Conservation (phyloP, 306 rosid species). For the Fragaria ananassa region DNA sequence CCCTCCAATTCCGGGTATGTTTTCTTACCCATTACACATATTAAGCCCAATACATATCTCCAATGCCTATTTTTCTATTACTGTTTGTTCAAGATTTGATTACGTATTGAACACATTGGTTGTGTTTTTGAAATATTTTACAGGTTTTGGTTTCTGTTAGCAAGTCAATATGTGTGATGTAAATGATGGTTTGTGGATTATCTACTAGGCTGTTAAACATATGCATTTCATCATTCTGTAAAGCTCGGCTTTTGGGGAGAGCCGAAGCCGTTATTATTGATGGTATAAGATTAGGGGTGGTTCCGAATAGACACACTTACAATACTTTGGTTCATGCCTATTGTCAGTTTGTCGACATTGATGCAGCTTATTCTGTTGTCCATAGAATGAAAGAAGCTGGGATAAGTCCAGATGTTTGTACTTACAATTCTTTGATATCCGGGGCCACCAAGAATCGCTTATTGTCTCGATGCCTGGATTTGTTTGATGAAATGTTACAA, state of each 20-base stretch:
- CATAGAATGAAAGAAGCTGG: slow-evolving; percentile 71
- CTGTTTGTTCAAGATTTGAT: too few species aligned
- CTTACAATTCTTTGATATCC: slow-evolving; percentile 66
- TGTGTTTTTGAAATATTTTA: neutral
- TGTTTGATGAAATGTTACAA: slow-evolving; percentile 69
- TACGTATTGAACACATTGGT: too few species aligned
- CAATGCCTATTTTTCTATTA: too few species aligned
- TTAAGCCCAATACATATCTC: too few species aligned
- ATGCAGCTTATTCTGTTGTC: slow-evolving; percentile 50
- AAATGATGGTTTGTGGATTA: slow-evolving; percentile 43
- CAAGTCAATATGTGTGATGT: slow-evolving; percentile 29
- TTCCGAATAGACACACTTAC: slow-evolving; percentile 64
- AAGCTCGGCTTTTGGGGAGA: slow-evolving; percentile 36
- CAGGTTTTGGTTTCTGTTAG: slow-evolving; percentile 14
- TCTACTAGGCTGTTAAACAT: slow-evolving; percentile 72
- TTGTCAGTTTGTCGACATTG: slow-evolving; percentile 52
- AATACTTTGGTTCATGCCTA: slow-evolving; percentile 68
- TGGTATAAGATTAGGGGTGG: slow-evolving; percentile 58
- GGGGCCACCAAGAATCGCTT: slow-evolving; percentile 42
- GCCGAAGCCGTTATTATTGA: slow-evolving; percentile 61
- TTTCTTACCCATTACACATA: too few species aligned
- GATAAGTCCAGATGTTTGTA: slow-evolving; percentile 58
- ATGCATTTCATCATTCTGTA: slow-evolving; percentile 56
- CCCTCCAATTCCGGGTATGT: too few species aligned
- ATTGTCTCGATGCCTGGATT: slow-evolving; percentile 35